These are phyloP conservation scores for Rhododendron vialii DNA, from an alignment of 148 eudicot genomes.

Conservation along the genomic window DNA sequence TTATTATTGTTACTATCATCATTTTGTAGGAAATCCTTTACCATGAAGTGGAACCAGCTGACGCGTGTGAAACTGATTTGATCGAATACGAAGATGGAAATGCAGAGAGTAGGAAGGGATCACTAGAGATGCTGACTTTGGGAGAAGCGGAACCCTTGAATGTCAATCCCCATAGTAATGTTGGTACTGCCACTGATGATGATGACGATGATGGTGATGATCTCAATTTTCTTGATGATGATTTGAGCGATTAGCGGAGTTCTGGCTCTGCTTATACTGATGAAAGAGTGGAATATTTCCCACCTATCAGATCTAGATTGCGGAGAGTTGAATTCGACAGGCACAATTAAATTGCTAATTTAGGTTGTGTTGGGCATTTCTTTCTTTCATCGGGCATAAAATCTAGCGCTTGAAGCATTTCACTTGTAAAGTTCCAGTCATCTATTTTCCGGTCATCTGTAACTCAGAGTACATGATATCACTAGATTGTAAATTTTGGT, in stretches of 20 bases:
- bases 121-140: slow-evolving; percentile 49
- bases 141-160: slow-evolving; percentile 63
- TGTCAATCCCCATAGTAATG: slow-evolving; percentile 33
- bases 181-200: slow-evolving; percentile 31
- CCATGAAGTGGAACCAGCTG: slow-evolving; percentile 47
- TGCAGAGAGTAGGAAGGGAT: slow-evolving; percentile 40
- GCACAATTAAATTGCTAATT: not conserved
- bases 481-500: not conserved
- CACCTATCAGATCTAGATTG: not conserved
- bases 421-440: not conserved
- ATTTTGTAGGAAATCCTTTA: slow-evolving; percentile 47
- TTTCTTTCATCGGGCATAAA: not conserved
- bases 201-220: slow-evolving; percentile 29
- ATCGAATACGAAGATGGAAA: slow-evolving; percentile 61
- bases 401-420: not conserved
- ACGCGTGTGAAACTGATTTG: slow-evolving; percentile 56
- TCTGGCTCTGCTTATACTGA: not conserved
- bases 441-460: not conserved
- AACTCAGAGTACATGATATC: not conserved
- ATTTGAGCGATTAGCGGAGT: slow-evolving; percentile 25
- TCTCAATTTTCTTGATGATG: slow-evolving; percentile 42
- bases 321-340: not conserved
- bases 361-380: not conserved
- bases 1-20: no score
- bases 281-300: not conserved